phyloP scores from a whole-genome alignment of 129 eudicot genomes.

The Helichrysum umbraculigerum region DNA sequence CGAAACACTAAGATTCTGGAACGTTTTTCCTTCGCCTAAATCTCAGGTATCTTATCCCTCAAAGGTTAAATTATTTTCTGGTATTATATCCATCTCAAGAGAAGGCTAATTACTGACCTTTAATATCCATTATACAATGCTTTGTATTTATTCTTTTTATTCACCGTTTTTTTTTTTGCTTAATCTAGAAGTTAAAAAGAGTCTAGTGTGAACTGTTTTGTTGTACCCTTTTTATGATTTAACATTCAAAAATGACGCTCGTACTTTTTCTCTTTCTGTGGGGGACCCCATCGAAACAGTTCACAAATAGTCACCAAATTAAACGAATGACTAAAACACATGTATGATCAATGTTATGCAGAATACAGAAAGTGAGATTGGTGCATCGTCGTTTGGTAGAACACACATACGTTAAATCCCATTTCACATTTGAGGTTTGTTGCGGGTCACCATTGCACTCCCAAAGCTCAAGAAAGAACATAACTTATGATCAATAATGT shows the following conservation, averaged over 20 bases:
- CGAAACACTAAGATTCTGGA: slow-evolving; percentile 97
- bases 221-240: not conserved
- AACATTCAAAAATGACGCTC: not conserved
- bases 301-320: not conserved
- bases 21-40: slow-evolving; percentile 89
- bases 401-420: slow-evolving; percentile 68
- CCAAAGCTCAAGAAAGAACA: slow-evolving; percentile 18
- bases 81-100: not conserved
- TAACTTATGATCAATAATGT: not conserved
- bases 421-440: not conserved
- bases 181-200: no score
- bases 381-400: slow-evolving; percentile 83
- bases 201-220: not conserved
- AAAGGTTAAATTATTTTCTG: not conserved
- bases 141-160: no score
- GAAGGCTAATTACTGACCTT: not conserved
- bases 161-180: no score
- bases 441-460: slow-evolving; percentile 5
- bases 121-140: not conserved
- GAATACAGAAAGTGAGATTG: slow-evolving; percentile 77
- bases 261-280: not conserved
- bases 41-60: slow-evolving; percentile 58
- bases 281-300: not conserved
- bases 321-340: not conserved
- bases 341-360: slow-evolving; percentile 37